Percentiles rank a stretch among this genome's conserved stretches.
Conservation (phyloP, 2,329 filamentous ascomycete genomes). For the Hypoxylon sp. region DNA sequence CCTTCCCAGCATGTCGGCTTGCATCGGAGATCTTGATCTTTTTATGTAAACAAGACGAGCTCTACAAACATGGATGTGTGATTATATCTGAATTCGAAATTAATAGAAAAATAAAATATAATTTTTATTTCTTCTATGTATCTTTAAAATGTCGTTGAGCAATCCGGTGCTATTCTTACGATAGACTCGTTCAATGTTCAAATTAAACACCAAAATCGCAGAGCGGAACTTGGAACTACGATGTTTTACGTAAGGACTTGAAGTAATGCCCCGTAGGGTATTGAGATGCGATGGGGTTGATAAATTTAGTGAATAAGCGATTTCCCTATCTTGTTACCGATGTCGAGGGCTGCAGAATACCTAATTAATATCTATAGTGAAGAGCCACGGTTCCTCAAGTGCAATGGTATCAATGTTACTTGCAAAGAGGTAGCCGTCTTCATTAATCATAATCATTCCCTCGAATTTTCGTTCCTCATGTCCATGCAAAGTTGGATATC, state of each 20-base stretch:
- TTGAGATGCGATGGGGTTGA: not conserved
- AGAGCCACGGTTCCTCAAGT: not conserved
- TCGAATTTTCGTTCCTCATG: constrained; percentile 12
- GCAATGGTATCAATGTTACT: not conserved
- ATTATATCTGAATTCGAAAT: not conserved
- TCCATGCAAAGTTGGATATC: constrained; percentile 33
- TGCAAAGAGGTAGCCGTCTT: not conserved
- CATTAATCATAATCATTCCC: constrained; percentile 33
- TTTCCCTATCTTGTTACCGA: constrained; percentile 2
- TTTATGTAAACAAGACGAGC: not conserved
- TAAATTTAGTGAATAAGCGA: not conserved
- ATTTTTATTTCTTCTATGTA: not conserved
- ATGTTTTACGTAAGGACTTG: not conserved
- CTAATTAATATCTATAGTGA: constrained; percentile 5
- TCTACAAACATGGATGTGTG: too few relatives aligned
- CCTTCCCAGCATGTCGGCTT: constrained; percentile 30
- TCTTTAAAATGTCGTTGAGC: not conserved
- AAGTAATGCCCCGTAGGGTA: not conserved
- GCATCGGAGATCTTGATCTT: constrained; percentile 13
- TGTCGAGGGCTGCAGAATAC: not conserved
- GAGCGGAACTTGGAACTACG: not conserved
- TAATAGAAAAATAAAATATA: not conserved
- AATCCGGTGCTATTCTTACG: not conserved
- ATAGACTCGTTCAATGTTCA: not conserved
- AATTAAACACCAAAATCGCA: not conserved